Evolutionary conservation across 2,329 filamentous ascomycete genomes (phyloP).

Genomic region (Fusarium sp.): DNA sequence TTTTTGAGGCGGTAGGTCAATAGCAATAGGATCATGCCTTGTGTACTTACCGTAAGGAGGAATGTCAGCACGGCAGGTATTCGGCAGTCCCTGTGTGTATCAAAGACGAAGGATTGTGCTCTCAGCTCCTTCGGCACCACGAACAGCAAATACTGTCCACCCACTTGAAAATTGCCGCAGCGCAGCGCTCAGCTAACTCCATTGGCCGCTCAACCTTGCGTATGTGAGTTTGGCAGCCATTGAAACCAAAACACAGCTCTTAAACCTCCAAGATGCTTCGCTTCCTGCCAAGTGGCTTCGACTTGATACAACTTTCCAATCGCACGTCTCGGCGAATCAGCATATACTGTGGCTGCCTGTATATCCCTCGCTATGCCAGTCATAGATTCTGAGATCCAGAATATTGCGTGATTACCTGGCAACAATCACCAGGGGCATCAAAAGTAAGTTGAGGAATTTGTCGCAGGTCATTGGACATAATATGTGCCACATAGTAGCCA

Average conservation of each 20-base stretch:
- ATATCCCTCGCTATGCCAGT: neutral
- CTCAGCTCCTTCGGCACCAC: neutral
- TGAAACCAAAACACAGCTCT: neutral
- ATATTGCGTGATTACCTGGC: neutral
- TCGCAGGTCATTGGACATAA: neutral
- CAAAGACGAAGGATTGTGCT: neutral
- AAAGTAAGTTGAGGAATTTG: neutral
- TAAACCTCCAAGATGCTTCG: neutral
- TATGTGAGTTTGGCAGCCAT: neutral
- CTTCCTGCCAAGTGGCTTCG: neutral
- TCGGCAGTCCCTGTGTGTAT: neutral
- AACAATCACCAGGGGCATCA: neutral
- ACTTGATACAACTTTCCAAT: constrained; percentile 1
- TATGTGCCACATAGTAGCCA: neutral
- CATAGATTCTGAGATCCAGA: neutral
- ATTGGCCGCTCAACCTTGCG: neutral
- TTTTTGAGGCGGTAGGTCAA: neutral
- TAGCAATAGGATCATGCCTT: neutral
- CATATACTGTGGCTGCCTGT: neutral
- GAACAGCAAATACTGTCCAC: neutral
- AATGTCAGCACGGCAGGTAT: neutral
- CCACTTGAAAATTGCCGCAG: neutral
- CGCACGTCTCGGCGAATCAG: neutral
- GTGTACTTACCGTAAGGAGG: neutral
- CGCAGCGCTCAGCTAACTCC: too few relatives aligned